These are phyloP conservation scores for Coemansia sp. DNA, from an alignment of 192 early-diverging fungal genomes.

Conservation along the genomic window DNA sequence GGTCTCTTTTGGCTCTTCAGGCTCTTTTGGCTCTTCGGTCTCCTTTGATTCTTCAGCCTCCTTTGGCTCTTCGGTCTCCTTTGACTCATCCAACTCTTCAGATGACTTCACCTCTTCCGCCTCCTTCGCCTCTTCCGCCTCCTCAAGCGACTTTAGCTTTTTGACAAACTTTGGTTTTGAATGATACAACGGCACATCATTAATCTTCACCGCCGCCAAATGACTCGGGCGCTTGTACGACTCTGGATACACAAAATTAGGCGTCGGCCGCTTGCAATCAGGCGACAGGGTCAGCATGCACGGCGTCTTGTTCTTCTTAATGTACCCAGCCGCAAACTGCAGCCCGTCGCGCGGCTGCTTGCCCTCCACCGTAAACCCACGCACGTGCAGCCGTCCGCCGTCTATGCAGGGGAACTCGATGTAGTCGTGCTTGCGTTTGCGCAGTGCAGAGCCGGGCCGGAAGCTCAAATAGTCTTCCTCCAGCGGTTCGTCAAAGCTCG, in stretches of 20 bases:
- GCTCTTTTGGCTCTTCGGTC: too few relatives aligned
- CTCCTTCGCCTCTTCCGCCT: too few relatives aligned
- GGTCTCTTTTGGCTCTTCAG: too few relatives aligned
- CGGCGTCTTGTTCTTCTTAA: slow-evolving; percentile 20
- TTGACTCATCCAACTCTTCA: too few relatives aligned
- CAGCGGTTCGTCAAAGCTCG: slow-evolving; percentile 10
- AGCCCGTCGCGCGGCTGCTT: slow-evolving; percentile 24
- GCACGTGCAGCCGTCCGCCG: slow-evolving; percentile 32
- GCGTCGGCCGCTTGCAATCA: slow-evolving; percentile 16
- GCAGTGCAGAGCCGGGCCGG: slow-evolving; percentile 23
- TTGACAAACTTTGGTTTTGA: too few relatives aligned
- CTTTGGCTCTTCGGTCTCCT: too few relatives aligned
- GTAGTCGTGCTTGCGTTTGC: slow-evolving; percentile 23
- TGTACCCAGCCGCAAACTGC: slow-evolving; percentile 38
- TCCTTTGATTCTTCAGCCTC: too few relatives aligned
- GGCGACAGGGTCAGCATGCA: slow-evolving; percentile 13
- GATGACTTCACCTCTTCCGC: too few relatives aligned
- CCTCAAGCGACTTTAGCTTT: too few relatives aligned
- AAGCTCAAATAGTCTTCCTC: slow-evolving; percentile 9
- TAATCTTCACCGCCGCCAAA: background rate
- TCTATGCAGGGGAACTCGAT: slow-evolving; percentile 37
- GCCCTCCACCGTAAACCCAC: slow-evolving; percentile 25
- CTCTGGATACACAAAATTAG: slow-evolving; percentile 26
- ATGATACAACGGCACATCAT: background rate
- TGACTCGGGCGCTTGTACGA: slow-evolving; percentile 12